These are phyloP conservation scores for Pyricularia grisea DNA, from an alignment of 2,329 filamentous ascomycete genomes.

Conservation along the genomic window DNA sequence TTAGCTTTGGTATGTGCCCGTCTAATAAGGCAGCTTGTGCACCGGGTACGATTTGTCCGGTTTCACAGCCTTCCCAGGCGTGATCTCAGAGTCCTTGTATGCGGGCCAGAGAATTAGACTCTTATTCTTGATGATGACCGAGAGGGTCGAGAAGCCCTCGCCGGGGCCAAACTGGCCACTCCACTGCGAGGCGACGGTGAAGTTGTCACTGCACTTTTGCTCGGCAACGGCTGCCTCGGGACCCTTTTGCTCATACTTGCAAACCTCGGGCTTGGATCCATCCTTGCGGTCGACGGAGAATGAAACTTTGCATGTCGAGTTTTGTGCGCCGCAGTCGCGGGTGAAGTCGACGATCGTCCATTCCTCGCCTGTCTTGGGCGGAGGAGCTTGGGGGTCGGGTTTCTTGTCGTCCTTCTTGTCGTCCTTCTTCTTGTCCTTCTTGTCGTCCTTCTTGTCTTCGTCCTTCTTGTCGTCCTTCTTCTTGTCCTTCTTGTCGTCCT, in stretches of 20 bases:
- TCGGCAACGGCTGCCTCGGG: constrained; percentile 28
- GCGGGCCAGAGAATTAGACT: constrained; percentile 39
- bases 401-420: background rate
- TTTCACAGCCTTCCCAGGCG: constrained; percentile 30
- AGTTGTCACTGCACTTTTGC: constrained; percentile 27
- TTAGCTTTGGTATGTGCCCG: background rate
- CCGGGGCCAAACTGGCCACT: constrained; percentile 42
- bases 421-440: background rate
- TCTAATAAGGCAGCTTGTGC: background rate
- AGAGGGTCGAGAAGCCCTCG: constrained; percentile 45
- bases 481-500: background rate
- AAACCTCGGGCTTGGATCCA: constrained; percentile 19
- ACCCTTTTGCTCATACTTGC: constrained; percentile 26
- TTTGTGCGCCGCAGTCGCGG: constrained; percentile 27
- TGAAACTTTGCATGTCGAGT: constrained; percentile 32
- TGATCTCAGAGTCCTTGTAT: constrained; percentile 42
- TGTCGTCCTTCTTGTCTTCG: background rate
- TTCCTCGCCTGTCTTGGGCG: constrained; percentile 17
- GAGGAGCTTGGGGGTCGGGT: constrained; percentile 5
- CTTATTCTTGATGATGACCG: constrained; percentile 33
- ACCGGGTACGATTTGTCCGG: constrained; percentile 33
- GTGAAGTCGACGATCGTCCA: constrained; percentile 32
- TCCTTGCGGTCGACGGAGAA: constrained; percentile 29
- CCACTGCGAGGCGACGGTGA: constrained; percentile 44
- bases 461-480: background rate